phyloP scores from a whole-genome alignment of 2,329 filamentous ascomycete species.

The Coniochaeta sp. region DNA sequence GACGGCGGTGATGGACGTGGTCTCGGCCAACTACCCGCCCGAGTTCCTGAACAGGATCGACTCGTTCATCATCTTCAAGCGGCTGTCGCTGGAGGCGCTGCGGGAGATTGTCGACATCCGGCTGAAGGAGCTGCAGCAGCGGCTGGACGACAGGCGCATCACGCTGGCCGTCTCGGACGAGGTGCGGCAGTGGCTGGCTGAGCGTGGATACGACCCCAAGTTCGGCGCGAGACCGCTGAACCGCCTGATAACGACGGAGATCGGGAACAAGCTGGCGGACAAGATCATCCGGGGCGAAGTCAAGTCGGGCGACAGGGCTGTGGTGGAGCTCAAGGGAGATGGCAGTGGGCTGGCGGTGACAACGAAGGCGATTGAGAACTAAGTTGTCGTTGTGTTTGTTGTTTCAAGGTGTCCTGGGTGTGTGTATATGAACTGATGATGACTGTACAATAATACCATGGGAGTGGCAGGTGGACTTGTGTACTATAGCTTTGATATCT shows the following conservation, averaged over 20 bases:
- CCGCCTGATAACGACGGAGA: slow-evolving; percentile 80
- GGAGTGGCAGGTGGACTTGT: background rate
- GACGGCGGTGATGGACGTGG: slow-evolving; percentile 80
- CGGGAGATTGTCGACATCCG: slow-evolving; percentile 93
- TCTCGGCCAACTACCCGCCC: slow-evolving; percentile 67
- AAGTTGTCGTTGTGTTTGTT: background rate
- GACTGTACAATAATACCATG: background rate
- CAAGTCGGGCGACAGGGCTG: slow-evolving; percentile 65
- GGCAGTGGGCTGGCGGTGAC: slow-evolving; percentile 39
- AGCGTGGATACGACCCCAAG: slow-evolving; percentile 82
- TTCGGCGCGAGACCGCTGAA: slow-evolving; percentile 90
- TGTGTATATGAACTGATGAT: background rate
- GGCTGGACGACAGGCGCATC: slow-evolving; percentile 82
- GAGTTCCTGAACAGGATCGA: slow-evolving; percentile 97
- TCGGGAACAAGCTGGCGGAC: slow-evolving; percentile 82
- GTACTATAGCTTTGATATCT: background rate
- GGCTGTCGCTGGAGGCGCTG: slow-evolving; percentile 69
- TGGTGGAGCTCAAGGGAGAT: slow-evolving; percentile 60
- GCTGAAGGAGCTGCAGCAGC: slow-evolving; percentile 71
- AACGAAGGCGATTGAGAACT: background rate
- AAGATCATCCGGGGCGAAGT: slow-evolving; percentile 84
- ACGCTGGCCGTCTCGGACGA: slow-evolving; percentile 61
- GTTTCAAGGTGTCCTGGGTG: too few relatives aligned
- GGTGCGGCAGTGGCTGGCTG: slow-evolving; percentile 80
- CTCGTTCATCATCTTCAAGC: slow-evolving; percentile 93